phyloP scores from a whole-genome alignment of 2,329 filamentous ascomycete species.

The Cercospora nicotianae region DNA sequence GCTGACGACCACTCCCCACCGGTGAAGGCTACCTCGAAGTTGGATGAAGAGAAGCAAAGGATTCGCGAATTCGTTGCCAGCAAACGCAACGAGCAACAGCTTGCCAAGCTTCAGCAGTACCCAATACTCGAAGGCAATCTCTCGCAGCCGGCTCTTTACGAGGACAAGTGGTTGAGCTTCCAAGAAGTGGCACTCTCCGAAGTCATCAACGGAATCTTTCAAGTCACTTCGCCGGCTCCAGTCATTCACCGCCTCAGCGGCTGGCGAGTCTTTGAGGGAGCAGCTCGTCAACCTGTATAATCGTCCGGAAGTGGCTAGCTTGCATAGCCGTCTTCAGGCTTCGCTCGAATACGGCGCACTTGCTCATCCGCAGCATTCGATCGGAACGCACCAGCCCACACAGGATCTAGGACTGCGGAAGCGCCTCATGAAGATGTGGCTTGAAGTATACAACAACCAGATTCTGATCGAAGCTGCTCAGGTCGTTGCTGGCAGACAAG shows the following conservation, averaged over 20 bases:
- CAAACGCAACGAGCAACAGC: conserved; percentile 20
- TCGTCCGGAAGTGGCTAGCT: conserved; percentile 48
- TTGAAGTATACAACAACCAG: conserved; percentile 56
- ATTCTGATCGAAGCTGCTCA: conserved; percentile 57
- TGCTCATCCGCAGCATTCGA: conserved; percentile 55
- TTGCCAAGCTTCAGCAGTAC: conserved; percentile 41
- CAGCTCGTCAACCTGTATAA: conserved; percentile 58
- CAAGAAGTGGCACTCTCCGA: conserved; percentile 63
- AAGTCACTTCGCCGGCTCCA: conserved; percentile 38
- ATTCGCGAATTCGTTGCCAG: conserved; percentile 22
- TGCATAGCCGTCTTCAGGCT: conserved; percentile 60
- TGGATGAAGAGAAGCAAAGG: conserved; percentile 13
- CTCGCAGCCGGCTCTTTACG: conserved; percentile 58
- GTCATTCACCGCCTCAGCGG: neutral
- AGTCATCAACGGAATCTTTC: conserved; percentile 58
- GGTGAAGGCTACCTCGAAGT: neutral
- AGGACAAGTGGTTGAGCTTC: conserved; percentile 62
- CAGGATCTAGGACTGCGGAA: conserved; percentile 60
- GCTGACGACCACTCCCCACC: neutral
- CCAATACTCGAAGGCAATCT: conserved; percentile 57
- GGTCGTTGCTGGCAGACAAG: conserved; percentile 57
- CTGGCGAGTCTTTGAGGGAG: conserved; percentile 42
- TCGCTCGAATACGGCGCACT: conserved; percentile 60
- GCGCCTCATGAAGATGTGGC: conserved; percentile 59
- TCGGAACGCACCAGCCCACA: conserved; percentile 49